A percentile compares a stretch with the other conserved stretches of the same genome.
These are phyloP conservation scores for Lodderomyces parapsilosis DNA, from an alignment of 1,139 yeast genomes.

Conservation along the genomic window DNA sequence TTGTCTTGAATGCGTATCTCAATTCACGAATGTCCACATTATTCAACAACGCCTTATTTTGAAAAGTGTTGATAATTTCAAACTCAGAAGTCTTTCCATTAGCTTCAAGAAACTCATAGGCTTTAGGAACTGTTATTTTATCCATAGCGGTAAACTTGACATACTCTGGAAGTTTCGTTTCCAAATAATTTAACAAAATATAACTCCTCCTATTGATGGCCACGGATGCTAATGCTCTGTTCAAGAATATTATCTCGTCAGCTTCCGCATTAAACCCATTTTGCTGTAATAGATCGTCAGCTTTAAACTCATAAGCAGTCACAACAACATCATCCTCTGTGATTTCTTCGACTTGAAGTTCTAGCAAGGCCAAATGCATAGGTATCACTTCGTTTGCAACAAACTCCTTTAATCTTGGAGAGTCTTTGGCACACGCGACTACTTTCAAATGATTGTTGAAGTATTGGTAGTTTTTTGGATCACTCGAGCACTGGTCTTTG, in stretches of 20 bases:
- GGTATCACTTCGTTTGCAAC: slow-evolving; percentile 57
- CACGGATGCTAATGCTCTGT: slow-evolving; percentile 39
- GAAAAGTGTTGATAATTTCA: slow-evolving; percentile 55
- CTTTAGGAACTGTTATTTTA: slow-evolving; percentile 24
- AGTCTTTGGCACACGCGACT: slow-evolving; percentile 47
- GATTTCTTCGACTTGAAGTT: slow-evolving; percentile 58
- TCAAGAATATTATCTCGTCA: slow-evolving; percentile 40
- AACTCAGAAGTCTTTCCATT: slow-evolving; percentile 51
- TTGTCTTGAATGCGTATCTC: slow-evolving; percentile 48
- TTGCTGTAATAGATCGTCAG: slow-evolving; percentile 60
- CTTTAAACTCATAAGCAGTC: slow-evolving; percentile 65
- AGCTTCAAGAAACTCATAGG: slow-evolving; percentile 45
- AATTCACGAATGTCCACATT: slow-evolving; percentile 42
- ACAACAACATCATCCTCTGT: slow-evolving; percentile 76
- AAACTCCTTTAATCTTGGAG: slow-evolving; percentile 40
- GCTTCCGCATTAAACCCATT: slow-evolving; percentile 48
- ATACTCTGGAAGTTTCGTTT: slow-evolving; percentile 39
- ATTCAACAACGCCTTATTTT: slow-evolving; percentile 27
- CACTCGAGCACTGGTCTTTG: slow-evolving; percentile 33
- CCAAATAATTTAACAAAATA: slow-evolving; percentile 46
- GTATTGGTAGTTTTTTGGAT: slow-evolving; percentile 35
- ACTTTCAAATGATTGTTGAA: slow-evolving; percentile 37
- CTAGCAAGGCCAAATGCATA: slow-evolving; percentile 56
- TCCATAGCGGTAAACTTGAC: slow-evolving; percentile 17
- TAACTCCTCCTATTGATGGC: slow-evolving; percentile 42